phyloP scores from a whole-genome alignment of 139 green algal genomes.

The Eudorina sp. region DNA sequence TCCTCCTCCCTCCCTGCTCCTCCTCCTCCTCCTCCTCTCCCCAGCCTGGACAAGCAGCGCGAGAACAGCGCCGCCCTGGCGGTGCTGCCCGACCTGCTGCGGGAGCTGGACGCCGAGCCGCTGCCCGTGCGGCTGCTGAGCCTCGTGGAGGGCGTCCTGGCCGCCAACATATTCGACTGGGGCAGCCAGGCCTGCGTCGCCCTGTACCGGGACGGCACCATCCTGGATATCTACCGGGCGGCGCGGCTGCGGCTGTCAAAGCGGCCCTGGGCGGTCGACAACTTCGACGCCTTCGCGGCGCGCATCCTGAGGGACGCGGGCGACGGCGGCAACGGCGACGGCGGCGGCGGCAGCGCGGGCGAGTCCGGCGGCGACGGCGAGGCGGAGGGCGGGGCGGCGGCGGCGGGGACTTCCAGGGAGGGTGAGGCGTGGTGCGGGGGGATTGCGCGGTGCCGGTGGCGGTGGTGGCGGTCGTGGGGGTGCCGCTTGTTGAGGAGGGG shows the following conservation, averaged over 20 bases:
- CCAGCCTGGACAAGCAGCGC: conserved; percentile 75
- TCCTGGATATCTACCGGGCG: conserved; percentile 94
- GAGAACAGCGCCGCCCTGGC: conserved; percentile 92
- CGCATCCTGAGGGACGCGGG: conserved; percentile 32
- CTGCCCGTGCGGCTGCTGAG: conserved; percentile 77
- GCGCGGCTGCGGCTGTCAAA: conserved; percentile 65
- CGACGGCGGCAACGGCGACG: neutral
- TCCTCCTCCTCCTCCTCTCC: neutral
- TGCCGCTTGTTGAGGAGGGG: no score
- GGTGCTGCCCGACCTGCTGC: conserved; percentile 93
- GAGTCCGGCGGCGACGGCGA: no score
- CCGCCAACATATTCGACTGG: conserved; percentile 99
- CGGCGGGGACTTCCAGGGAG: neutral
- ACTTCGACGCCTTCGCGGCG: conserved; percentile 82
- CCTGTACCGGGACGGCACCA: conserved; percentile 94
- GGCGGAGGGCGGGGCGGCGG: neutral
- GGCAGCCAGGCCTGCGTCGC: conserved; percentile 87
- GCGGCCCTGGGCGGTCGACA: conserved; percentile 93
- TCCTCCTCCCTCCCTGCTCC: neutral
- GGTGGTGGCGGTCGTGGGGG: no score
- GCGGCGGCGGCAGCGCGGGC: neutral
- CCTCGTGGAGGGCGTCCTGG: conserved; percentile 75
- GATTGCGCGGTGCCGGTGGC: no score
- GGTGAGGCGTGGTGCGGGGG: no score
- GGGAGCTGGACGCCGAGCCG: conserved; percentile 88